These are phyloP conservation scores for Salix suchowensis DNA, from an alignment of 345 rosid species.

Conservation along the genomic window DNA sequence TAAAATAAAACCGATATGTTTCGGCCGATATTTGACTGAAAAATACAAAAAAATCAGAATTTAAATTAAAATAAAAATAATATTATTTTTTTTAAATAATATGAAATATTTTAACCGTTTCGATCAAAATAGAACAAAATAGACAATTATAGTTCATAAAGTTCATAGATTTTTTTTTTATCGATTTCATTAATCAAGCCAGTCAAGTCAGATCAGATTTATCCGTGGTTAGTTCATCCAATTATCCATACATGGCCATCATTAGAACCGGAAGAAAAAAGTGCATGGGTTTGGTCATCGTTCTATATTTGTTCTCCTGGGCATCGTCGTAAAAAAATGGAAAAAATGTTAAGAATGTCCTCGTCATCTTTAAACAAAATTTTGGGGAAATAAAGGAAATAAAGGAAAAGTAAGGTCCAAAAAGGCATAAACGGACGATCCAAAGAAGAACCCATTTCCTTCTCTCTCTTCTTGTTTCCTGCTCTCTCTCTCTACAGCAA, in stretches of 20 bases:
- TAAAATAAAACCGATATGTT: too few relatives aligned
- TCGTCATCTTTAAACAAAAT: not conserved
- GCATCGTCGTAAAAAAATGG: not conserved
- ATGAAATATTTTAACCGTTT: too few relatives aligned
- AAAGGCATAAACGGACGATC: constrained; percentile 41
- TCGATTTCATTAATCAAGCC: too few relatives aligned
- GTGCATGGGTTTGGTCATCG: not conserved
- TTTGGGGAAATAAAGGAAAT: not conserved
- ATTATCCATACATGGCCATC: not conserved
- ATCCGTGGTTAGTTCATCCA: not conserved
- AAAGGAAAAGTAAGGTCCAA: constrained; percentile 23
- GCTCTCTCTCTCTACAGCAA: constrained; percentile 5
- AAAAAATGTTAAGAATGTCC: not conserved
- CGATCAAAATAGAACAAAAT: too few relatives aligned
- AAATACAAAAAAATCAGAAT: too few relatives aligned
- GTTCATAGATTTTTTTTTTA: too few relatives aligned
- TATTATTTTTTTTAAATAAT: too few relatives aligned
- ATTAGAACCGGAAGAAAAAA: not conserved
- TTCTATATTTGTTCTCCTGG: not conserved
- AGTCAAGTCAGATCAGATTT: too few relatives aligned
- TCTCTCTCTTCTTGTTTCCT: constrained; percentile 1
- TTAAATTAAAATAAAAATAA: too few relatives aligned
- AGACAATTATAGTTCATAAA: too few relatives aligned
- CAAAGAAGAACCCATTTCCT: constrained; percentile 19
- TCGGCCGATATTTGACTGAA: too few relatives aligned